These are phyloP conservation scores for Ustilago shanxiensis DNA, from an alignment of 1,284 basidiomycete species.

Conservation along the genomic window DNA sequence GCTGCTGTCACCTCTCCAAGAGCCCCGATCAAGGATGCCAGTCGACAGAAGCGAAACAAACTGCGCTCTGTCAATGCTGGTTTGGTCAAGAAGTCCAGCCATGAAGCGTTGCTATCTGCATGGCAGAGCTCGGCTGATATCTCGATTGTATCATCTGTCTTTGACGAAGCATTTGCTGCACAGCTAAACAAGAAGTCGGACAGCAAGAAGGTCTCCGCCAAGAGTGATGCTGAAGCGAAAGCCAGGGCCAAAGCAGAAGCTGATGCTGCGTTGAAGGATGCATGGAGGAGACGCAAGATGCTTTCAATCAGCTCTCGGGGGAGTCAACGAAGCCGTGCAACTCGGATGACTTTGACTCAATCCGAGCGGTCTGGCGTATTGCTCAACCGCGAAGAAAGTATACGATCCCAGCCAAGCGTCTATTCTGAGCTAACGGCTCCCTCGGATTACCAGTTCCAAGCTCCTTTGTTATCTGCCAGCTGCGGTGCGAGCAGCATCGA, in stretches of 20 bases:
- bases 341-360: conserved; percentile 1
- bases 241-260: conserved; percentile 34
- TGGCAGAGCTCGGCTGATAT: conserved; percentile 39
- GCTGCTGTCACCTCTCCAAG: background rate
- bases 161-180: conserved; percentile 39
- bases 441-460: conserved; percentile 44
- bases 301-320: conserved; percentile 45
- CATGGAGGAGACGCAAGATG: conserved; percentile 35
- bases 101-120: conserved; percentile 17
- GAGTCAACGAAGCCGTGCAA: conserved; percentile 25
- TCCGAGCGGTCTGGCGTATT: background rate
- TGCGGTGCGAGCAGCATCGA: conserved; percentile 21
- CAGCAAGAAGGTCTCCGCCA: background rate
- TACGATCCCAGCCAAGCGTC: conserved; percentile 29
- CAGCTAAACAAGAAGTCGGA: conserved; percentile 12
- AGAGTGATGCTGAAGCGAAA: conserved; percentile 17
- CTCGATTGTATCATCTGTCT: conserved; percentile 40
- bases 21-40: conserved; percentile 5
- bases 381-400: conserved; percentile 30
- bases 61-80: conserved; percentile 12
- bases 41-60: conserved; percentile 31
- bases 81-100: conserved; percentile 8
- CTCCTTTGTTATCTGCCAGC: conserved; percentile 33
- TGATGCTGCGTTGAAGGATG: conserved; percentile 31
- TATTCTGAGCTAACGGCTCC: conserved; percentile 50